Evolutionary conservation across 805 yeast species (phyloP), one percentile per base, ranked within the genome.

Genomic region (Ogataea methylovora): DNA sequence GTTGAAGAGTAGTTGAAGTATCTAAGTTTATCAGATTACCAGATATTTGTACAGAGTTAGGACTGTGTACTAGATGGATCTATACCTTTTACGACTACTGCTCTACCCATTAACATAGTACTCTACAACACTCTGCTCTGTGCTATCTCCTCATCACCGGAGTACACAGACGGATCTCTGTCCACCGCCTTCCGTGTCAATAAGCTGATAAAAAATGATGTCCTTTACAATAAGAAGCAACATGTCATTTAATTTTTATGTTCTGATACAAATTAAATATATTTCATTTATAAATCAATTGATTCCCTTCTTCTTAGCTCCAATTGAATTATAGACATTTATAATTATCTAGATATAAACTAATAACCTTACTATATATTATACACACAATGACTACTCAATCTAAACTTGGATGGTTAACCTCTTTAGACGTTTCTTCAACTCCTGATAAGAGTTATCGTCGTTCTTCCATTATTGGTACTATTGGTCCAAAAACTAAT

Each of bases 401-500:
- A 24, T 69, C 76, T 40, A 69, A 67, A 65, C 61, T 87, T 60
- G 76, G 77, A 58, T 88, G 96, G 96, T 75, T 88, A 64, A 71
- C 85, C 53, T 65, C 76, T 51, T 77, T 87, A 59, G 79, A 87
- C 66, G 72, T 79, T 48, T 61, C 71, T 47, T 73, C 73, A 48
- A 76, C 80, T 53, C 94, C 95, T 43, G 83, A 82, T 60, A 70
- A 76, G 60, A 76, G 75, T 62, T 71, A 71, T 60, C 87, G 98
- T 70, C 86, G 96, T 65, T 83, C 96, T 42, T 84, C 97, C 44
- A 92, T 92, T 67, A 88, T 92, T 58, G 97, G 97, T 63, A 92
- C 98, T 51, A 92, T 92, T 65, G 98, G 98, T 54, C 98, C 98
- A 58, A 87, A 86, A 72, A 85, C 97, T 67, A 92, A 92, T 78